These are phyloP conservation scores for Cladosporium colombiae DNA, from an alignment of 2,329 filamentous ascomycete species.

Conservation along the genomic window DNA sequence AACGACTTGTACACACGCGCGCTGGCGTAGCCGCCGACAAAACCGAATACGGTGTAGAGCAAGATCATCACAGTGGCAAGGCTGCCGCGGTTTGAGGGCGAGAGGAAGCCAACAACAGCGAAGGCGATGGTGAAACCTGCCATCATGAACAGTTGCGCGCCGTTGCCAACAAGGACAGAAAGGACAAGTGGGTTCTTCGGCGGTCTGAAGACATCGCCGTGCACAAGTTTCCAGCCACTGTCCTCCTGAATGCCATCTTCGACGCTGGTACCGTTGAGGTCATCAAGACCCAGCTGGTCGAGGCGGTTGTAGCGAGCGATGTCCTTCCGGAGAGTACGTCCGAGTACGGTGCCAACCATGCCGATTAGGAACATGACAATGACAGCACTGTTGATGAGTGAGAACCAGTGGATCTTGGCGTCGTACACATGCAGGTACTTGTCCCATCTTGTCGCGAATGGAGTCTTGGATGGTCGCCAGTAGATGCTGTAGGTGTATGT, in stretches of 20 bases:
- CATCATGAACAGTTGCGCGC: slow-evolving; percentile 97
- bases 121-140: slow-evolving; percentile 91
- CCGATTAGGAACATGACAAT: slow-evolving; percentile 90
- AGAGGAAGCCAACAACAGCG: slow-evolving; percentile 90
- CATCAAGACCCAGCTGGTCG: slow-evolving; percentile 86
- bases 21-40: slow-evolving; percentile 87
- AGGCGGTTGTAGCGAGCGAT: slow-evolving; percentile 95
- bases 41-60: slow-evolving; percentile 89
- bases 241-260: slow-evolving; percentile 97
- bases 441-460: slow-evolving; percentile 97
- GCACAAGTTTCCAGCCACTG: slow-evolving; percentile 97
- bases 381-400: slow-evolving; percentile 90
- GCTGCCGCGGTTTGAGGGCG: slow-evolving; percentile 91
- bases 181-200: slow-evolving; percentile 81
- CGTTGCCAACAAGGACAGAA: slow-evolving; percentile 86
- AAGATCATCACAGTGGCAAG: slow-evolving; percentile 91
- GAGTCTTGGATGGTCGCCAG: slow-evolving; percentile 81
- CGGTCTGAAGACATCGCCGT: slow-evolving; percentile 93
- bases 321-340: slow-evolving; percentile 87
- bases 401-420: slow-evolving; percentile 99
- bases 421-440: slow-evolving; percentile 98
- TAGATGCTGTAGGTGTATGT: slow-evolving; percentile 90
- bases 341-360: slow-evolving; percentile 88
- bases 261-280: slow-evolving; percentile 73
- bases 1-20: slow-evolving; percentile 93